A percentile compares a stretch with the other conserved stretches of the same genome.
Conservation (phyloP, 2,329 filamentous ascomycete species). For the Cytospora chrysosperma region DNA sequence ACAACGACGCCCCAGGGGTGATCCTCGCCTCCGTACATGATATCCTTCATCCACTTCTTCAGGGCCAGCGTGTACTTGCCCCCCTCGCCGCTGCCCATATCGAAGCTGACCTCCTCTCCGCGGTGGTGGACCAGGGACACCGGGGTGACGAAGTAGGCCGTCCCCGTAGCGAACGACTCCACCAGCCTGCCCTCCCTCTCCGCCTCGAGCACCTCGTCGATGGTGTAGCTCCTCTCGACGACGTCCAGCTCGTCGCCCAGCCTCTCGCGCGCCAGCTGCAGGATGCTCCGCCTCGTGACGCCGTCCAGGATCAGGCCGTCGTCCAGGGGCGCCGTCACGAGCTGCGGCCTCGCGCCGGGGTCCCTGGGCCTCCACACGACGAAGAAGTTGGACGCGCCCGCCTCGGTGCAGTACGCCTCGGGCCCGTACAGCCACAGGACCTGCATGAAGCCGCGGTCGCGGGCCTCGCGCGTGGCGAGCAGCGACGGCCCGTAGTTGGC, state of each 20-base stretch:
- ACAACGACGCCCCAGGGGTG: slow-evolving; percentile 71
- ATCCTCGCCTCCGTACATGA: slow-evolving; percentile 70
- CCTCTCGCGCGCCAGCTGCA: slow-evolving; percentile 68
- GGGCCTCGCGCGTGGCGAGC: slow-evolving; percentile 73
- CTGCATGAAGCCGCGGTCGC: slow-evolving; percentile 75
- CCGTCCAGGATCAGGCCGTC: slow-evolving; percentile 85
- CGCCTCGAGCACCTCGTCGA: slow-evolving; percentile 73
- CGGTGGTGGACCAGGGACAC: slow-evolving; percentile 68
- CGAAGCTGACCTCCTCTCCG: slow-evolving; percentile 60
- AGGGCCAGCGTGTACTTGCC: slow-evolving; percentile 59
- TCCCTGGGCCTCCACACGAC: slow-evolving; percentile 71
- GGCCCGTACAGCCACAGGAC: slow-evolving; percentile 90
- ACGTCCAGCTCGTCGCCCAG: slow-evolving; percentile 63
- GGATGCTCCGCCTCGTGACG: slow-evolving; percentile 77
- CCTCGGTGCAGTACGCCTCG: slow-evolving; percentile 80
- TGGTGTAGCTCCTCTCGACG: slow-evolving; percentile 80
- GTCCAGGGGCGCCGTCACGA: slow-evolving; percentile 81
- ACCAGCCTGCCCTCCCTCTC: slow-evolving; percentile 72
- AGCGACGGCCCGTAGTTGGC: slow-evolving; percentile 90
- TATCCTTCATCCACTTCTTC: slow-evolving; percentile 67
- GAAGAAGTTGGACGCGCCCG: slow-evolving; percentile 91
- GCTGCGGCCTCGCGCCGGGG: slow-evolving; percentile 58
- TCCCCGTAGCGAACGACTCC: slow-evolving; percentile 85
- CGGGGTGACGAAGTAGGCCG: slow-evolving; percentile 73
- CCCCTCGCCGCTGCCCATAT: slow-evolving; percentile 54